Base-by-base conservation (phyloP, 108 stramenopile species). In the Nannochloropsis salina region DNA sequence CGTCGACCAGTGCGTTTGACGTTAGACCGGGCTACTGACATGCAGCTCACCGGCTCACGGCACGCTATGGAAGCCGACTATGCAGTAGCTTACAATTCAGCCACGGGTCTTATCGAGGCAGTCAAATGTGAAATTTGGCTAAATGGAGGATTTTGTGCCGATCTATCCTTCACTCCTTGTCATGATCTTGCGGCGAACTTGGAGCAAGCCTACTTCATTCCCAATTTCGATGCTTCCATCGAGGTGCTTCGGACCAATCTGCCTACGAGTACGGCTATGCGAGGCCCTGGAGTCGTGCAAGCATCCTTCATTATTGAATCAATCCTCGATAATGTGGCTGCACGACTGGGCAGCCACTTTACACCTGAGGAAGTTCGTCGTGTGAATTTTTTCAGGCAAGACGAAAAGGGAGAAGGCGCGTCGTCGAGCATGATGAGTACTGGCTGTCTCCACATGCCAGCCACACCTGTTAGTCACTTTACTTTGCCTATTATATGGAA, bases 251-350 rank as follows among this genome's bases (percentile, higher is more conserved):
- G 51, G 42, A 86, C 89, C 11, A 89, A 89, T 44, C 44, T 80
- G 20, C 85, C 89, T 8, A 42, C 80, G 12, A 85, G 86, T 42
- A 89, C 89, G 9, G 43, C 44, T 11, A 84, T 86, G 86, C 86
- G 89, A 40, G 81, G 86, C 42, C 89, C 89, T 2, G 89, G 89
- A 15, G 85, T 85, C 45, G 84, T 87, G 18, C 86, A 90, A 21
- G 41, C 85, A 15, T 44, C 21, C 42, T 85, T 86, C 80, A 9
- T 81, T 8, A 83, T 42, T 21, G 89, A 87, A 44, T 22, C 83
- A 9, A 83, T 86, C 80, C 8, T 89, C 15, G 51, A 42, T 3
- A 6, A 83, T 6, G 82, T 89, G 22, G 89, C 85, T n/a, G 41
- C 42, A 0, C 44, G 42, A 43, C 20, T 86, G 12, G 9, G 10